Conservation (phyloP, 768 basidiomycete genomes). For the Strobilomyces echinocephalus region DNA sequence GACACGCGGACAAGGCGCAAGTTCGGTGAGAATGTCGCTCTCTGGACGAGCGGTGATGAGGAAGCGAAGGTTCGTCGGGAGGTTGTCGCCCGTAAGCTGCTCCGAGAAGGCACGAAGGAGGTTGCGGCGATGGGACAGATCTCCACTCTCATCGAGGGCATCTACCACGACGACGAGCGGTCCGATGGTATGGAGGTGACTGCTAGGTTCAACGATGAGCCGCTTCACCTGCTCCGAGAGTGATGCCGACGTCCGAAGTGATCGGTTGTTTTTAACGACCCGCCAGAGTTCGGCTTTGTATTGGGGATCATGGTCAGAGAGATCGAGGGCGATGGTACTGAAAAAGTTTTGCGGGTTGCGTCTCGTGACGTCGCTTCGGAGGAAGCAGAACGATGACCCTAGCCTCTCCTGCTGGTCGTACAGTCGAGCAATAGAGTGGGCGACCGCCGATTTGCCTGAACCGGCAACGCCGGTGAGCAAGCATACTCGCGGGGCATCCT, state of each 20-base stretch:
- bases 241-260: constrained; percentile 18
- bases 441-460: constrained; percentile 12
- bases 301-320: constrained; percentile 31
- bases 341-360: constrained; percentile 27
- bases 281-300: constrained; percentile 15
- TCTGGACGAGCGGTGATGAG: constrained; percentile 17
- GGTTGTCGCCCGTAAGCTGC: constrained; percentile 6
- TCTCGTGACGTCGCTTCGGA: constrained; percentile 9
- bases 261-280: constrained; percentile 17
- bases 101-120: constrained; percentile 21
- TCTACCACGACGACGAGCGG: constrained; percentile 35
- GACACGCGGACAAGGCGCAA: constrained; percentile 4
- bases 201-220: constrained; percentile 26
- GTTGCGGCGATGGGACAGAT: constrained; percentile 8
- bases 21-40: constrained; percentile 14
- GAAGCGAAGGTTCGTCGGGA: too few species aligned
- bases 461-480: too few species aligned
- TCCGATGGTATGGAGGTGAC: constrained; percentile 20
- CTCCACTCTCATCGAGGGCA: constrained; percentile 29
- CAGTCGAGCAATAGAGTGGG: constrained; percentile 26
- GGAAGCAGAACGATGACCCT: constrained; percentile 32
- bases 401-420: constrained; percentile 26
- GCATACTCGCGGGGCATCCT: constrained; percentile 19
- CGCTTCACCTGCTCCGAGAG: constrained; percentile 25
- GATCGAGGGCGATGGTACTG: constrained; percentile 31